Evolutionary conservation across 306 rosid species (phyloP), one percentile per base, ranked within the genome.

Genomic region (Carpinus fangiana): DNA sequence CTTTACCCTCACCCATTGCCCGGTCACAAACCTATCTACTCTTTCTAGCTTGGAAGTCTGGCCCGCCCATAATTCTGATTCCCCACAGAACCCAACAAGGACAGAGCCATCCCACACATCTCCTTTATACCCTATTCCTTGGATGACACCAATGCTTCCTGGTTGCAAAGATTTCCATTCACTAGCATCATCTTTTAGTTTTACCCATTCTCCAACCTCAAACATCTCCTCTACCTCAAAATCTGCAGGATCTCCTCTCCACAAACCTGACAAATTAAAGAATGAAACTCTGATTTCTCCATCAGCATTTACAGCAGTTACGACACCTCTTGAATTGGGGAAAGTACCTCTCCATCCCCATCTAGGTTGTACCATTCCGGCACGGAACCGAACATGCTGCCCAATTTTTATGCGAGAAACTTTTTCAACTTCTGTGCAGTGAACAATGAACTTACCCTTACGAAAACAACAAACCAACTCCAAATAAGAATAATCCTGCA

Each of bases 131-230:
- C 96, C 93, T 73, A 92, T 76, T 77, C 99, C 99, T 83, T 95
- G 98, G 68, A 95, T 98, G 26, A 95, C 90, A 4, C 99, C 99
- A 43, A 93, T 82, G 84, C 93, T 88, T 73, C 98, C 97, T 1
- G 89, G 89, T 13, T 86, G 86, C 80, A 91, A 77, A 18, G 98
- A 92, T 89, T 93, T 91, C 98, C 97, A 95, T 67, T 70, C 56
- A 82, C 72, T 75, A 12, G 93, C 84, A 61, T 84, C 75, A 56
- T 85, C 88, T 84, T 81, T 88, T 82, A 95, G 81, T 84, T 81
- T 91, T 85, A 95, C 99, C 99, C 99, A 95, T 83, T 91, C 97
- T 75, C 99, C 98, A 64, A 91, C 98, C 82, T 86, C 99, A 78
- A 88, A 95, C 72, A 88, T 89, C 51, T 90, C 83, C 76, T 90